Evolutionary conservation across 164 flowering plant genomes (phyloP).

Genomic region (Vitis cinerea): DNA sequence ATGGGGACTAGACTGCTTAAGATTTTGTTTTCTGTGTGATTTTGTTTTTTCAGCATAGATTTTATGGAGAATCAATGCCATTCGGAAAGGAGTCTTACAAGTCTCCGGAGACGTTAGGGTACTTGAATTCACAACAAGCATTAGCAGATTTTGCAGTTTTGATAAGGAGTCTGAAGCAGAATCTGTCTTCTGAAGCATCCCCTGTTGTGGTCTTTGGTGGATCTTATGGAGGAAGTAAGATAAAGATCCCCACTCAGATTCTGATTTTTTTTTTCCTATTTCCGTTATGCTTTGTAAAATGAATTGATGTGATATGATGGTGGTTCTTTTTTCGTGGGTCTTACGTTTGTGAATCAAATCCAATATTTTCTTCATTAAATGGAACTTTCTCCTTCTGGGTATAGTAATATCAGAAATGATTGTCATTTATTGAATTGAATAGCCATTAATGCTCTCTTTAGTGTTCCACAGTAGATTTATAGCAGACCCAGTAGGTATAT

Average conservation of each 20-base stretch:
- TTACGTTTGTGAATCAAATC: background rate
- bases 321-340: background rate
- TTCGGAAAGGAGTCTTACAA: slow-evolving; percentile 48
- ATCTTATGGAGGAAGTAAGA: slow-evolving; percentile 69
- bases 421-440: background rate
- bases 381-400: background rate
- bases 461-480: background rate
- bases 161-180: slow-evolving; percentile 52
- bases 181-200: slow-evolving; percentile 54
- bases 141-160: slow-evolving; percentile 60
- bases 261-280: background rate
- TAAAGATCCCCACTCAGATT: background rate
- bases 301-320: background rate
- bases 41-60: slow-evolving; percentile 46
- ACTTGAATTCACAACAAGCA: slow-evolving; percentile 58
- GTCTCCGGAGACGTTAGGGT: slow-evolving; percentile 52
- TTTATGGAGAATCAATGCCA: slow-evolving; percentile 63
- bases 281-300: background rate
- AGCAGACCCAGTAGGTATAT: background rate
- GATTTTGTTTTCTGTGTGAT: background rate
- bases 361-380: background rate
- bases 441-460: slow-evolving; percentile 2
- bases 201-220: slow-evolving; percentile 70
- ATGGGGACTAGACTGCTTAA: too few species aligned
- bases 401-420: background rate